Conservation (phyloP, 148 eudicot species). For the Camellia japonica region DNA sequence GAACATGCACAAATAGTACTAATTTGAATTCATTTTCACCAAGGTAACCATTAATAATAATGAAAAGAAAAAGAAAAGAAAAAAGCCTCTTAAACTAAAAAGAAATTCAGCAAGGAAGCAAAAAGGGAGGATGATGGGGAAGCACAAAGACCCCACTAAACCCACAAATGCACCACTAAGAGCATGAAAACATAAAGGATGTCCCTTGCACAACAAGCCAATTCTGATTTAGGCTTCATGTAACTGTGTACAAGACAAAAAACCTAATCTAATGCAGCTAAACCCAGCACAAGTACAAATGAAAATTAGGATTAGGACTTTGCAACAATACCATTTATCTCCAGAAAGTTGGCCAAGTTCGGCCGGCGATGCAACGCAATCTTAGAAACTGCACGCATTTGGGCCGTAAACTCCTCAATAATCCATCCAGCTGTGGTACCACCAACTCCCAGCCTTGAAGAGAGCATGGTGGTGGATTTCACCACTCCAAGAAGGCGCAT, state of each 20-base stretch:
- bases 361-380: conserved; percentile 91
- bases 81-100: not conserved
- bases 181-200: not conserved
- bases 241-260: too few species aligned
- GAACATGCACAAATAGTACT: conserved; percentile 1
- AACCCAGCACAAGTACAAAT: conserved; percentile 1
- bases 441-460: conserved; percentile 80
- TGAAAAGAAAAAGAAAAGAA: not conserved
- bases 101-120: not conserved
- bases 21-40: not conserved
- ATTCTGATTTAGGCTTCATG: not conserved
- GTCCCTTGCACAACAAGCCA: not conserved
- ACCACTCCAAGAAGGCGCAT: conserved; percentile 94
- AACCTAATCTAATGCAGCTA: not conserved
- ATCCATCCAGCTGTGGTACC: conserved; percentile 83
- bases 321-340: conserved; percentile 66
- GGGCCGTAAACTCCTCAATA: conserved; percentile 91
- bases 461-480: conserved; percentile 64
- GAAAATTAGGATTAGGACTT: not conserved
- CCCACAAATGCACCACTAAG: not conserved
- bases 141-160: not conserved
- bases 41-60: not conserved
- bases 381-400: conserved; percentile 96
- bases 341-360: conserved; percentile 82
- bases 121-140: not conserved